Percentiles rank a stretch among this genome's conserved stretches.
These are phyloP conservation scores for Euphorbia celastroides DNA, from an alignment of 441 rosid species.

Conservation along the genomic window DNA sequence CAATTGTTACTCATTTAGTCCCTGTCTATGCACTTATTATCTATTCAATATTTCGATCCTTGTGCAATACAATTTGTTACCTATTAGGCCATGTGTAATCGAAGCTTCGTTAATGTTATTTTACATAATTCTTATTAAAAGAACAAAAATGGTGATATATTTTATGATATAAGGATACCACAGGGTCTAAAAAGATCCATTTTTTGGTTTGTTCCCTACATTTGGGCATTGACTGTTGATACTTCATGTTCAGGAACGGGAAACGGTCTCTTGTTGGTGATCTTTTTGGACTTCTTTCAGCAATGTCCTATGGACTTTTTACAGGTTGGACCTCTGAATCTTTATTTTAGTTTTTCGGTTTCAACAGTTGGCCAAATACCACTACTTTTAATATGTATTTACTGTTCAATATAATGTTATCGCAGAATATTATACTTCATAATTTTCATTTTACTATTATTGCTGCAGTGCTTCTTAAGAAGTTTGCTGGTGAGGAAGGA, in stretches of 20 bases:
- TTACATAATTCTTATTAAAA: too few species aligned
- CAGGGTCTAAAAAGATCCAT: too few species aligned
- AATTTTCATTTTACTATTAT: constrained; percentile 13
- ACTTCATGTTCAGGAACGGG: constrained; percentile 67
- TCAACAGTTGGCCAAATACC: background rate
- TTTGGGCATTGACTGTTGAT: constrained; percentile 44
- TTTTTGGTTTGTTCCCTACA: constrained; percentile 20
- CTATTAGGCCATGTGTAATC: too few species aligned
- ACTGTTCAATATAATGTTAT: constrained; percentile 1
- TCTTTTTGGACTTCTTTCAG: constrained; percentile 95
- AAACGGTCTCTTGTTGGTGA: constrained; percentile 84
- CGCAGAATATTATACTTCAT: constrained; percentile 16
- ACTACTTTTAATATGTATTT: background rate
- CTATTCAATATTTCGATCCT: too few species aligned
- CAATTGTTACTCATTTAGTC: too few species aligned
- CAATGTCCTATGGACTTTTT: constrained; percentile 86
- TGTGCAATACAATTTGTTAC: too few species aligned
- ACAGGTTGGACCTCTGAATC: constrained; percentile 49
- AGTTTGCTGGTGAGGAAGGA: constrained; percentile 95
- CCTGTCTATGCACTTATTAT: too few species aligned
- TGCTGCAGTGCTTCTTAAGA: constrained; percentile 89
- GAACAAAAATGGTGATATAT: too few species aligned
- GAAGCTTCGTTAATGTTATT: too few species aligned
- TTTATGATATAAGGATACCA: too few species aligned
- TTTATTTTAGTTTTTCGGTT: background rate